These are phyloP conservation scores for Xerocomus minutiporus DNA, from an alignment of 1,284 basidiomycete species.

Conservation along the genomic window DNA sequence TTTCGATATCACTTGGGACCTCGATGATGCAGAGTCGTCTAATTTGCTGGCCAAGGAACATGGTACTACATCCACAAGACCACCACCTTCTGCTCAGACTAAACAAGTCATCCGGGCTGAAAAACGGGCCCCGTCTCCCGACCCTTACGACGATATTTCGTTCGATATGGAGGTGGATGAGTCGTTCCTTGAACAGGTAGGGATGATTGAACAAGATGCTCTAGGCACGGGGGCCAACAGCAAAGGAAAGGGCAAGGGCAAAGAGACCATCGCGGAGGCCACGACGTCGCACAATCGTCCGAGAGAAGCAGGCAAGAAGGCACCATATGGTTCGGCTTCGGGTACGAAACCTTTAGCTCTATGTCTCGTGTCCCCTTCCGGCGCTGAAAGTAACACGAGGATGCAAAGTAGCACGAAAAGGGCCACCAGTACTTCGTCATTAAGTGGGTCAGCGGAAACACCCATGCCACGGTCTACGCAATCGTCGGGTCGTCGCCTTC, in stretches of 20 bases:
- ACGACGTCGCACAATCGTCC: neutral
- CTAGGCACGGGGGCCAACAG: conserved; percentile 2
- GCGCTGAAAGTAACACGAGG: conserved; percentile 20
- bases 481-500: conserved; percentile 10
- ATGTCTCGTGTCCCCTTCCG: conserved; percentile 8
- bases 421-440: conserved; percentile 12
- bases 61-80: conserved; percentile 3
- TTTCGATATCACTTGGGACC: conserved; percentile 14
- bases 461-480: conserved; percentile 17
- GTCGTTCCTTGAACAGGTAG: conserved; percentile 30
- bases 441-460: conserved; percentile 14
- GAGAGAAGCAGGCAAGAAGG: conserved; percentile 5
- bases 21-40: conserved; percentile 7
- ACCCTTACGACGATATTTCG: conserved; percentile 26
- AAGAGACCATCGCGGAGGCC: conserved; percentile 2
- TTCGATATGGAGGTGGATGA: conserved; percentile 21
- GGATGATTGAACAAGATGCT: conserved; percentile 28
- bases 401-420: conserved; percentile 7
- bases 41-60: neutral
- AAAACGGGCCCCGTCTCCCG: conserved; percentile 13
- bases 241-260: conserved; percentile 22
- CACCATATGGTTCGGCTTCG: conserved; percentile 6
- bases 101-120: neutral
- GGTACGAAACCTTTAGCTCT: conserved; percentile 17
- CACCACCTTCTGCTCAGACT: neutral